A percentile compares a stretch with the other conserved stretches of the same genome.
Conservation (phyloP, 805 yeast genomes). For the Wickerhamomyces ciferrii region DNA sequence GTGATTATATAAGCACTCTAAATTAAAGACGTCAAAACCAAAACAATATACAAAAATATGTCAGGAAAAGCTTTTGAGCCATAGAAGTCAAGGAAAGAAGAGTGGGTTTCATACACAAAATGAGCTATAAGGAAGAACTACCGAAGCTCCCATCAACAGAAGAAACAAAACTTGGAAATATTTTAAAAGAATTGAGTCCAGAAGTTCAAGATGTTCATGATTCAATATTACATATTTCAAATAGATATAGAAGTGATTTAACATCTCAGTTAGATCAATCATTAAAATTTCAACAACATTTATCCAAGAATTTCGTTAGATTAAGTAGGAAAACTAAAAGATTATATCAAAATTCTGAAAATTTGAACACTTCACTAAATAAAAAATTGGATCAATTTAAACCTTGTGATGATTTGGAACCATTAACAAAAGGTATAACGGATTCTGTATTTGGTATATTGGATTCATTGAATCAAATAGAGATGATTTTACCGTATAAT, state of each 20-base stretch:
- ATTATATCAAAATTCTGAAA: constrained; percentile 1
- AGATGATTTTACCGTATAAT: constrained; percentile 27
- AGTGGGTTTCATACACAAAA: no score
- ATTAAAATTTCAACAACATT: neutral
- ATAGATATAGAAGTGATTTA: constrained; percentile 2
- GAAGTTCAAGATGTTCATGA: constrained; percentile 4
- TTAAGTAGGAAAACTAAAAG: constrained; percentile 3
- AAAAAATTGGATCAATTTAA: constrained; percentile 10
- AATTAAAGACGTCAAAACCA: neutral
- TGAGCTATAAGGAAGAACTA: neutral
- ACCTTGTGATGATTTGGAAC: constrained; percentile 2
- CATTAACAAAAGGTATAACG: constrained; percentile 6
- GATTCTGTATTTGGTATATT: constrained; percentile 6
- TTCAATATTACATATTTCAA: neutral
- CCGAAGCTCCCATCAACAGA: constrained; percentile 6
- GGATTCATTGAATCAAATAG: constrained; percentile 26
- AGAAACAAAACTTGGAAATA: constrained; percentile 6
- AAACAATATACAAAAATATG: neutral
- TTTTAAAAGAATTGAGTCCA: constrained; percentile 4
- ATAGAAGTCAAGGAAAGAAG: no score
- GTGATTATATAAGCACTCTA: no score
- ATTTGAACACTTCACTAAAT: constrained; percentile 5
- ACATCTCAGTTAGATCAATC: constrained; percentile 2
- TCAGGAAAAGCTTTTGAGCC: no score
- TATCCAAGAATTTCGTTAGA: neutral